Conservation (phyloP, 2,329 filamentous ascomycete species). For the Fusarium coicis region DNA sequence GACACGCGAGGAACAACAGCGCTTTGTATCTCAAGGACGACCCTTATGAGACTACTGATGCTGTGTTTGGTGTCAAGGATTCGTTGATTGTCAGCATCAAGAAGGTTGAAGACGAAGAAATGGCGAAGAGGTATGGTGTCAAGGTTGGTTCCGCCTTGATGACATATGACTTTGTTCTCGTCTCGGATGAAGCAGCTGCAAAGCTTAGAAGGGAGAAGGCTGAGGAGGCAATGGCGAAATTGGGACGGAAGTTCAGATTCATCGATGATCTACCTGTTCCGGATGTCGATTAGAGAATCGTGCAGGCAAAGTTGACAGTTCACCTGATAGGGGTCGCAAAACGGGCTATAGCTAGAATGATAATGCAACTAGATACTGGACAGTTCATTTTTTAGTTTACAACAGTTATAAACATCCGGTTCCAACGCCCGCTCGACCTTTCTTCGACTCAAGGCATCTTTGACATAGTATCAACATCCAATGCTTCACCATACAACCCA, state of each 20-base stretch:
- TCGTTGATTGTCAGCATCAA: conserved; percentile 12
- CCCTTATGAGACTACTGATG: conserved; percentile 22
- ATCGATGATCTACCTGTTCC: conserved; percentile 19
- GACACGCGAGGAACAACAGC: too few species aligned
- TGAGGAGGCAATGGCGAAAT: conserved; percentile 11
- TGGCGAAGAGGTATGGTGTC: conserved; percentile 11
- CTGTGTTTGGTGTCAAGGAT: conserved; percentile 24
- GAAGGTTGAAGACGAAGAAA: background rate
- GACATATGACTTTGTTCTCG: conserved; percentile 23
- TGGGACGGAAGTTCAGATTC: conserved; percentile 13
- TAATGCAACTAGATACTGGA: too few species aligned
- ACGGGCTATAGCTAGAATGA: background rate
- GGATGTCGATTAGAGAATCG: background rate
- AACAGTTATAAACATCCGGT: fast-evolving
- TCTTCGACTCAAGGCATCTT: background rate
- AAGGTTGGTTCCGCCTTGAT: background rate
- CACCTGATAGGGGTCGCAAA: too few species aligned
- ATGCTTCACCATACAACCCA: background rate
- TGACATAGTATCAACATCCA: background rate
- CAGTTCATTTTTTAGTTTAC: background rate
- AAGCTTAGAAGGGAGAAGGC: conserved; percentile 16
- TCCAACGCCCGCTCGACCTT: too few species aligned
- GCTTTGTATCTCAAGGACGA: conserved; percentile 5
- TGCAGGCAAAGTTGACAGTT: fast-evolving
- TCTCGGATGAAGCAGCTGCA: conserved; percentile 8